A percentile compares a stretch with the other conserved stretches of the same genome.
phyloP scores from a whole-genome alignment of 1,284 basidiomycete genomes.

The Marasmius tenuissimus region DNA sequence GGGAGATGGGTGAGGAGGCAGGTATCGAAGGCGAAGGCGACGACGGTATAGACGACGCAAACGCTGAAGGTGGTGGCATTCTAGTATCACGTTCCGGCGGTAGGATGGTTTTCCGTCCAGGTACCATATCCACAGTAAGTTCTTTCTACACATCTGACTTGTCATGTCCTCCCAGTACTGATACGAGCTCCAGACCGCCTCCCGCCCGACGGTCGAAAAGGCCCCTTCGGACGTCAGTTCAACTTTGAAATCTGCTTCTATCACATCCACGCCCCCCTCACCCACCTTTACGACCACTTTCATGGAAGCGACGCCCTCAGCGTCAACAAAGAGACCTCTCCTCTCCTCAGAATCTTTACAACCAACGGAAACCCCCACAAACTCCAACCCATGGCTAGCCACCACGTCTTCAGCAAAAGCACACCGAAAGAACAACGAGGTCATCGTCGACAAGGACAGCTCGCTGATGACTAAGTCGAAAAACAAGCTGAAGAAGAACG shows the following conservation, averaged over 20 bases:
- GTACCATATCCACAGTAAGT: constrained; percentile 15
- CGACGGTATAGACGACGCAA: constrained; percentile 27
- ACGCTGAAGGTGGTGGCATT: constrained; percentile 27
- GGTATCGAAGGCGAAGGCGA: constrained; percentile 31
- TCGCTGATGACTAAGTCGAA: constrained; percentile 62
- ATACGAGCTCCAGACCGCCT: constrained; percentile 18
- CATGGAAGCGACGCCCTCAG: background rate
- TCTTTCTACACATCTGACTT: background rate
- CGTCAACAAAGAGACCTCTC: background rate
- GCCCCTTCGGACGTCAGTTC: constrained; percentile 56
- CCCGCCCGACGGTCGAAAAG: background rate
- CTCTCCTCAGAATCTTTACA: constrained; percentile 12
- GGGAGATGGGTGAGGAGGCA: constrained; percentile 54
- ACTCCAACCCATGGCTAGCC: constrained; percentile 75
- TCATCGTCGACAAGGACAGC: constrained; percentile 65
- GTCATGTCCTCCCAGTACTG: background rate
- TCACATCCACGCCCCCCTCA: constrained; percentile 37
- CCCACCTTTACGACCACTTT: background rate
- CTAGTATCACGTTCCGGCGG: constrained; percentile 57
- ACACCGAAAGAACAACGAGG: constrained; percentile 65
- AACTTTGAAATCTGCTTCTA: constrained; percentile 58
- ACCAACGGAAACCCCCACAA: constrained; percentile 10
- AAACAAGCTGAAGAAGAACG: constrained; percentile 69
- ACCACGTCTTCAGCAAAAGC: constrained; percentile 36
- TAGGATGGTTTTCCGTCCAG: constrained; percentile 56